Conservation (phyloP, 2,329 filamentous ascomycete genomes). For the Hypoxylon sp. region DNA sequence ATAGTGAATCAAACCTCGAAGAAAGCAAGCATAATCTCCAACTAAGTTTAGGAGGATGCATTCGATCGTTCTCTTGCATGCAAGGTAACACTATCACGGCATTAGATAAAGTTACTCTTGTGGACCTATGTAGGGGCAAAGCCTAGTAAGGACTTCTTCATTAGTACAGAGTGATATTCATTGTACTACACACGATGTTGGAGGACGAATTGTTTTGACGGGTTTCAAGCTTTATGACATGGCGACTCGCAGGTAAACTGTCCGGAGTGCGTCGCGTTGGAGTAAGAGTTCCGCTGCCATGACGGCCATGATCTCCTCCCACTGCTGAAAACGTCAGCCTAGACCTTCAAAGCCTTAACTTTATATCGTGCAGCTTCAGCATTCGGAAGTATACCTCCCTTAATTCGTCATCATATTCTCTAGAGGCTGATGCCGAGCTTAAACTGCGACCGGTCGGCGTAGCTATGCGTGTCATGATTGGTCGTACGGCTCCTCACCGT, state of each 20-base stretch:
- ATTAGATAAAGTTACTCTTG: neutral
- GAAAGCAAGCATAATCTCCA: neutral
- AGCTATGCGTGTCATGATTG: slow-evolving; percentile 1
- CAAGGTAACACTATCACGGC: neutral
- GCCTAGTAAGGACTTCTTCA: neutral
- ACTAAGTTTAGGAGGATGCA: neutral
- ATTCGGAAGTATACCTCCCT: neutral
- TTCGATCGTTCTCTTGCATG: neutral
- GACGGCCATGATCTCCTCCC: neutral
- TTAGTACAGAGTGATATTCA: neutral
- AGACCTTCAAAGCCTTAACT: neutral
- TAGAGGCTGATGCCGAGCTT: neutral
- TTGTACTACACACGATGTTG: neutral
- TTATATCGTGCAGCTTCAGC: neutral
- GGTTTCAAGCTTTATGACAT: neutral
- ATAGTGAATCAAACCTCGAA: neutral
- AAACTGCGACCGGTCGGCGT: neutral
- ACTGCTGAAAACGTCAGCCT: neutral
- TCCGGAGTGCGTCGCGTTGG: neutral
- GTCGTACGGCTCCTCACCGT: neutral
- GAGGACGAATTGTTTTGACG: neutral
- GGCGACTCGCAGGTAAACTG: neutral
- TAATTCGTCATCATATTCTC: slow-evolving; percentile 6
- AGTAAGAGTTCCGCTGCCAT: neutral
- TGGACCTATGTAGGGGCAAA: neutral